Percentiles rank a stretch among this genome's conserved stretches.
These are phyloP conservation scores for Pichia sp. DNA, from an alignment of 1,139 yeast genomes.

Conservation along the genomic window DNA sequence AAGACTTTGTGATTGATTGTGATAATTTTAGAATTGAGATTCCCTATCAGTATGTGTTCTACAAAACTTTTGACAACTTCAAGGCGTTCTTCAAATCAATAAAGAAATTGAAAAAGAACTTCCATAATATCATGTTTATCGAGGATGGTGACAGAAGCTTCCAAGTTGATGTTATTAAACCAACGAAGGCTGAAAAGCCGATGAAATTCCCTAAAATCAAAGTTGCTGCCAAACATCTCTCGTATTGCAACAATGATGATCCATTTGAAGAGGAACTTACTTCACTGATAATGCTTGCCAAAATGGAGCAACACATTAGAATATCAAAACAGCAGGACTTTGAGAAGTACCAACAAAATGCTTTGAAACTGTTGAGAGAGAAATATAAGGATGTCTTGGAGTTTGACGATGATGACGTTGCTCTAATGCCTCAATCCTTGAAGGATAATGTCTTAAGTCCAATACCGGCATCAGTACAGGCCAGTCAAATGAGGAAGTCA, in stretches of 20 bases:
- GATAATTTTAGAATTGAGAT: constrained; percentile 25
- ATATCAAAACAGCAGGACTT: constrained; percentile 51
- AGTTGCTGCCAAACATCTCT: constrained; percentile 41
- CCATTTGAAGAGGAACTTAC: constrained; percentile 78
- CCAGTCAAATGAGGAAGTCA: constrained; percentile 9
- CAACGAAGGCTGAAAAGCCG: constrained; percentile 27
- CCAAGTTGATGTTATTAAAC: constrained; percentile 24
- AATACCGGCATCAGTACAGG: no score
- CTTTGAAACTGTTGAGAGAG: constrained; percentile 18
- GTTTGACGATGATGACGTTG: constrained; percentile 11
- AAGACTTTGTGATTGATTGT: constrained; percentile 13
- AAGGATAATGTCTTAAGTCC: neutral
- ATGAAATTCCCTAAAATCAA: constrained; percentile 45
- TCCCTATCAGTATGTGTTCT: constrained; percentile 32
- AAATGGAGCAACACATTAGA: constrained; percentile 62
- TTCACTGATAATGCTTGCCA: constrained; percentile 65
- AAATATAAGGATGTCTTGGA: constrained; percentile 13
- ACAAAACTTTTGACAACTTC: constrained; percentile 55
- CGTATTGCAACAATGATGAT: constrained; percentile 68
- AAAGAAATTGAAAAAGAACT: constrained; percentile 45
- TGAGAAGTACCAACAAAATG: constrained; percentile 30
- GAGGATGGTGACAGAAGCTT: constrained; percentile 28
- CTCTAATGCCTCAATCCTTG: constrained; percentile 8
- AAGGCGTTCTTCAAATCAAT: constrained; percentile 50
- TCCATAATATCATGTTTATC: constrained; percentile 32